These are phyloP conservation scores for Pleurotus sapidus DNA, from an alignment of 768 basidiomycete genomes.

Conservation along the genomic window DNA sequence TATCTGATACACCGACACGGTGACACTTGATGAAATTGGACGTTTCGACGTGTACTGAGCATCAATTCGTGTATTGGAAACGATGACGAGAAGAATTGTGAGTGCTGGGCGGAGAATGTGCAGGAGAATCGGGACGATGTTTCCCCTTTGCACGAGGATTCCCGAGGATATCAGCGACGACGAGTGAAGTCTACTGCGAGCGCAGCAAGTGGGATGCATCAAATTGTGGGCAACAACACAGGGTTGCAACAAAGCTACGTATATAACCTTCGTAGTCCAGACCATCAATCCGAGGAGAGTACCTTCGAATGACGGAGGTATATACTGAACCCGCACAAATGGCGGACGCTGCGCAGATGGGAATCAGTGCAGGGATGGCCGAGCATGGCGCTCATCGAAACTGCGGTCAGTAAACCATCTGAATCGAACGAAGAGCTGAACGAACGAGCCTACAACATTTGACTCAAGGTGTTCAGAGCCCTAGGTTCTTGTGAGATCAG, in stretches of 20 bases:
- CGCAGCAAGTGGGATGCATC: neutral
- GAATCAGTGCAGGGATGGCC: constrained; percentile 5
- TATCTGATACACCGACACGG: too few species aligned
- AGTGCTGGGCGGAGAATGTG: too few species aligned
- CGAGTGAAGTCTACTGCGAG: neutral
- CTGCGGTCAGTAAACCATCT: constrained; percentile 6
- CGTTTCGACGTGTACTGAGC: too few species aligned
- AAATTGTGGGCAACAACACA: too few species aligned
- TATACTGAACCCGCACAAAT: constrained; percentile 1
- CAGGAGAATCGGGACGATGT: too few species aligned
- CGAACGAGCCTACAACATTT: neutral
- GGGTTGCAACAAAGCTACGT: too few species aligned
- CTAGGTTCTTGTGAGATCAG: neutral
- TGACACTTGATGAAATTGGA: too few species aligned
- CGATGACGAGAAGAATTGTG: too few species aligned
- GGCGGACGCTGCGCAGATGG: constrained; percentile 7
- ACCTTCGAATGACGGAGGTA: neutral
- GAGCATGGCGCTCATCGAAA: neutral
- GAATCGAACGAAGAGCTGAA: neutral
- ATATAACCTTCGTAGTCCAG: neutral
- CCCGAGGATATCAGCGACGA: neutral
- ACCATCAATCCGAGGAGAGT: neutral
- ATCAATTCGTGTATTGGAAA: too few species aligned
- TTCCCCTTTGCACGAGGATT: neutral
- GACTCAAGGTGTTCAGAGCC: neutral